phyloP scores from a whole-genome alignment of 2,329 filamentous ascomycete species.

The Phaeoacremonium minimum region DNA sequence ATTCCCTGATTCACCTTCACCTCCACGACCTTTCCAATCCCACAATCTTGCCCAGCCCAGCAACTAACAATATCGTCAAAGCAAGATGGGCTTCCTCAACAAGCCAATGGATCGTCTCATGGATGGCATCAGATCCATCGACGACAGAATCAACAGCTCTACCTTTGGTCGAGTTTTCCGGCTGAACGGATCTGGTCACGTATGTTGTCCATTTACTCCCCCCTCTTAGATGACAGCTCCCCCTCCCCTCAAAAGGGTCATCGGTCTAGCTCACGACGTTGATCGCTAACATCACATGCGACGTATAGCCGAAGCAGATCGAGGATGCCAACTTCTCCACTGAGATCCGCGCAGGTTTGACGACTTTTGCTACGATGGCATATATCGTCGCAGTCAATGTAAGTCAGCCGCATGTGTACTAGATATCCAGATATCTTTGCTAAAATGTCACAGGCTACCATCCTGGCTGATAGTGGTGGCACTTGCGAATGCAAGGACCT shows the following conservation, averaged over 20 bases:
- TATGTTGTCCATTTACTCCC: conserved; percentile 6
- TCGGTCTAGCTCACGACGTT: too few relatives aligned
- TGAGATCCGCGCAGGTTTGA: conserved; percentile 74
- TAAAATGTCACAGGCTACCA: conserved; percentile 49
- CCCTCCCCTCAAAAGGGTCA: too few relatives aligned
- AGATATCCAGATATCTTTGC: neutral
- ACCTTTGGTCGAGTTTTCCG: conserved; percentile 54
- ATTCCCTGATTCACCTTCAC: too few relatives aligned
- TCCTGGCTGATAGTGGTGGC: conserved; percentile 72
- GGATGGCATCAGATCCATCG: conserved; percentile 14
- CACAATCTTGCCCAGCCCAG: too few relatives aligned
- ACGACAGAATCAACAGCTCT: conserved; percentile 25
- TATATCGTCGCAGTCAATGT: conserved; percentile 78
- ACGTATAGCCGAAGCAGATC: conserved; percentile 58
- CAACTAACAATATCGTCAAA: conserved; percentile 24
- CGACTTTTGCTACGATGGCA: conserved; percentile 78
- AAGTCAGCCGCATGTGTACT: too few relatives aligned
- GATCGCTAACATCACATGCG: too few relatives aligned
- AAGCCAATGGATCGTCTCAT: conserved; percentile 5
- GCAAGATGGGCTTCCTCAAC: conserved; percentile 5
- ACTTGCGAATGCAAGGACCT: conserved; percentile 64
- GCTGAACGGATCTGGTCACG: conserved; percentile 59
- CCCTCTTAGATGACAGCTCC: too few relatives aligned
- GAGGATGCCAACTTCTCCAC: conserved; percentile 67
- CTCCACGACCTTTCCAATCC: too few relatives aligned